Evolutionary conservation across 2,329 filamentous ascomycete species (phyloP), one percentile per base, ranked within the genome.

Genomic region (Huntiella savannae): DNA sequence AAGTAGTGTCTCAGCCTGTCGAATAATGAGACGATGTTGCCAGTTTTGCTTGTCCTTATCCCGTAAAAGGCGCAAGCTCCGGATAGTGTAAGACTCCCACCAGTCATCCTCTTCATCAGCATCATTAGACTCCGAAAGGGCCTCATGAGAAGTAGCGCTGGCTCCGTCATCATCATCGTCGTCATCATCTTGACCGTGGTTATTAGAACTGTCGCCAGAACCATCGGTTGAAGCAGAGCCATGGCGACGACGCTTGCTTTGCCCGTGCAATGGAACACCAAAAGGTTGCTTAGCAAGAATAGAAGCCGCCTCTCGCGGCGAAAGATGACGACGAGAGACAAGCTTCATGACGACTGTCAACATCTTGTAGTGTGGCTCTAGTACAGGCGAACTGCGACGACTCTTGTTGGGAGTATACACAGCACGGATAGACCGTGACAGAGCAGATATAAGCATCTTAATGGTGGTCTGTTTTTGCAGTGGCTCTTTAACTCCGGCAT

Each of bases 341-440:
- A 94, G 69, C 59, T 95, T 94, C 63, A 92, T 77, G 5, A 86
- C 63, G 16, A 91, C 66, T 2, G 82, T 81, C 33, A 91, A 72
- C 15, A 94, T 78, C 62, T 93, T 94, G 67, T 92, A 94, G 58
- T 94, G 86, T 3, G 87, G 87, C 58, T 94, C 87, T 12, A 95
- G 70, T 17, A 92, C 78, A 0, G 83, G 85, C 4, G 40, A 32
- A 50, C 94, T 85, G 15, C 70, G 77, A 56, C 68, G 65, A 11
- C 71, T 64, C 52, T 74, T 75, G 22, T 70, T 69, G 28, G 71
- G 59, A 13, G 63, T 64, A 5, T 64, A 62, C 1, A 71, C 70
- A 1, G 71, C 63, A 46, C 67, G 57, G 15, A 75, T 62, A 1
- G 70, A 62, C 49, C 63, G 65, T 52, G 73, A 69, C 2, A 76